Conservation (phyloP, 179 eudicot genomes). For the Beta corolliflora region DNA sequence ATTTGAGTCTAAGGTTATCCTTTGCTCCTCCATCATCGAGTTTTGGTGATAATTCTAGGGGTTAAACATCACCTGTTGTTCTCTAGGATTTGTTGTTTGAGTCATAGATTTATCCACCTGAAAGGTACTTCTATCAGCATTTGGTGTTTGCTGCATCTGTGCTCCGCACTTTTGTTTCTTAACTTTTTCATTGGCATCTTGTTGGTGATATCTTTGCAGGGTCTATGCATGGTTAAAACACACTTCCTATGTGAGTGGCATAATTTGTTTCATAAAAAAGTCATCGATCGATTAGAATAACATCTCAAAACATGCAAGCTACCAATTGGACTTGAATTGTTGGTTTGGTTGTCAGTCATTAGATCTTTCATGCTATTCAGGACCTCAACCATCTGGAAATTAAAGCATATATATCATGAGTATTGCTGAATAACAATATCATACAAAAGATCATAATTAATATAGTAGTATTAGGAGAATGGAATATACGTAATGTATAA, state of each 20-base stretch:
- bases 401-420: neutral
- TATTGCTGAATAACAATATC: neutral
- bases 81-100: slow-evolving; percentile 32
- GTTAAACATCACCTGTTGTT: neutral
- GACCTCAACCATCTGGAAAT: slow-evolving; percentile 49
- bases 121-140: slow-evolving; percentile 29
- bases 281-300: neutral
- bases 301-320: no score
- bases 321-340: no score
- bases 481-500: neutral
- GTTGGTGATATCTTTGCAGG: slow-evolving; percentile 24
- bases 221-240: slow-evolving; percentile 30
- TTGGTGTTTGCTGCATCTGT: no score
- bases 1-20: no score
- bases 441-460: neutral
- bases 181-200: slow-evolving; percentile 6
- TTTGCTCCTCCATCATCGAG: slow-evolving; percentile 4
- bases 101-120: slow-evolving; percentile 32
- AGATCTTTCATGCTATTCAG: slow-evolving; percentile 55
- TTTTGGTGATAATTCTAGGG: neutral
- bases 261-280: no score
- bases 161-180: slow-evolving; percentile 25
- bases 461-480: neutral
- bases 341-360: no score
- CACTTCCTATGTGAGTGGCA: neutral